Evolutionary conservation across 371 early-diverging fungal genomes (phyloP).

Genomic region (Dichotomocladium elegans): DNA sequence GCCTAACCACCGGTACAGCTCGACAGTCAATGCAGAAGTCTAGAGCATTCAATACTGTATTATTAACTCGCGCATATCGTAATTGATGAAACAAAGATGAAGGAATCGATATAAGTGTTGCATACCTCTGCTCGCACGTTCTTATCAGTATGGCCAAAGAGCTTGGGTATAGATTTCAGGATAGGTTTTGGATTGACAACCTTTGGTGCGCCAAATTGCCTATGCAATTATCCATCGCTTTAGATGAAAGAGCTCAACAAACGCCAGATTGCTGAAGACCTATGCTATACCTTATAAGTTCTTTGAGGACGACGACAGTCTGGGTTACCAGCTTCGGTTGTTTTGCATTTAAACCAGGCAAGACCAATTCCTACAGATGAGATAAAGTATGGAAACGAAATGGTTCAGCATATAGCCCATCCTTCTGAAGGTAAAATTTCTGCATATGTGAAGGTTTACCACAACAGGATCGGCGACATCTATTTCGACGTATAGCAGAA

Average conservation of each 20-base stretch:
- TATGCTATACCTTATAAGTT: slow-evolving; percentile 71
- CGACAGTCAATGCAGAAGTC: slow-evolving; percentile 69
- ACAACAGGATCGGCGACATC: slow-evolving; percentile 82
- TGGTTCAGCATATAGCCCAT: too few relatives aligned
- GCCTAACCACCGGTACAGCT: slow-evolving; percentile 81
- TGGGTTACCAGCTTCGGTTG: slow-evolving; percentile 89
- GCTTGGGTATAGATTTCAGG: slow-evolving; percentile 77
- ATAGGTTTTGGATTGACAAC: slow-evolving; percentile 77
- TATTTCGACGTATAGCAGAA: slow-evolving; percentile 84
- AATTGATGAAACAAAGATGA: too few relatives aligned
- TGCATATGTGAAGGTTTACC: too few relatives aligned
- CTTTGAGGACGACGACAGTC: slow-evolving; percentile 64
- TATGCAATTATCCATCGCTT: slow-evolving; percentile 5
- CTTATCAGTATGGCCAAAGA: slow-evolving; percentile 93
- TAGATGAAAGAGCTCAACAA: background rate
- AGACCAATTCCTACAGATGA: slow-evolving; percentile 62
- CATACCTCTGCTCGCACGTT: slow-evolving; percentile 86
- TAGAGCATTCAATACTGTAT: too few relatives aligned
- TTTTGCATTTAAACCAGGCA: slow-evolving; percentile 80
- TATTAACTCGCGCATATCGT: too few relatives aligned
- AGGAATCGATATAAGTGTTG: too few relatives aligned
- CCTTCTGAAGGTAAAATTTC: too few relatives aligned
- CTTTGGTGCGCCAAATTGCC: slow-evolving; percentile 74
- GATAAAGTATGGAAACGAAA: too few relatives aligned
- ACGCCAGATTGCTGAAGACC: too few relatives aligned